Percentiles rank a stretch among this genome's conserved stretches.
These are phyloP conservation scores for Ceratobasidium sp. DNA, from an alignment of 1,284 basidiomycete genomes.

Conservation along the genomic window DNA sequence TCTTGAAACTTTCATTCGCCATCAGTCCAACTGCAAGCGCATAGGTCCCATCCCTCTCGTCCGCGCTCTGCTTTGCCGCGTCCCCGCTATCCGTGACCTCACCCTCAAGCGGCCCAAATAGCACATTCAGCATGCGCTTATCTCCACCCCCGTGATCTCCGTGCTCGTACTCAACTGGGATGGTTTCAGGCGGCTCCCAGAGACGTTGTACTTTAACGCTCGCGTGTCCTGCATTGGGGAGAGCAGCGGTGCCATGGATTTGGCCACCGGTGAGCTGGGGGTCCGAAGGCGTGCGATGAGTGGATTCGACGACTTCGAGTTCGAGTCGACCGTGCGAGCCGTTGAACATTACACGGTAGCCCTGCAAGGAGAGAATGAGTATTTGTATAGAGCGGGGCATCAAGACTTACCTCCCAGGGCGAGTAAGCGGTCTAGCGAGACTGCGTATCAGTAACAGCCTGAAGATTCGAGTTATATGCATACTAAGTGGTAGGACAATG, in stretches of 20 bases:
- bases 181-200: slow-evolving; percentile 62
- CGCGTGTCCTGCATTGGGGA: slow-evolving; percentile 64
- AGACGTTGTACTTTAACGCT: slow-evolving; percentile 64
- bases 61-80: slow-evolving; percentile 64
- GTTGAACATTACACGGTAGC: slow-evolving; percentile 69
- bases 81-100: slow-evolving; percentile 60
- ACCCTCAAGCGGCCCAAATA: slow-evolving; percentile 65
- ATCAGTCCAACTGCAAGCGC: slow-evolving; percentile 67
- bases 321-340: slow-evolving; percentile 68
- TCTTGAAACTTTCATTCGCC: slow-evolving; percentile 68
- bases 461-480: slow-evolving; percentile 39
- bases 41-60: slow-evolving; percentile 66
- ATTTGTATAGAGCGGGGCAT: not conserved
- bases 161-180: slow-evolving; percentile 62
- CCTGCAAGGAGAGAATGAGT: slow-evolving; percentile 52
- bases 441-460: slow-evolving; percentile 1
- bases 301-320: slow-evolving; percentile 67
- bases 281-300: slow-evolving; percentile 57
- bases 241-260: slow-evolving; percentile 63
- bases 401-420: slow-evolving; percentile 56
- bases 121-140: slow-evolving; percentile 65
- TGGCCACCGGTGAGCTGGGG: slow-evolving; percentile 58
- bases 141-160: slow-evolving; percentile 69
- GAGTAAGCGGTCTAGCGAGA: slow-evolving; percentile 59
- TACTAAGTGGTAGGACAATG: slow-evolving; percentile 68